Evolutionary conservation across 371 early-diverging fungal genomes (phyloP).

Genomic region (Mortierella sp.): DNA sequence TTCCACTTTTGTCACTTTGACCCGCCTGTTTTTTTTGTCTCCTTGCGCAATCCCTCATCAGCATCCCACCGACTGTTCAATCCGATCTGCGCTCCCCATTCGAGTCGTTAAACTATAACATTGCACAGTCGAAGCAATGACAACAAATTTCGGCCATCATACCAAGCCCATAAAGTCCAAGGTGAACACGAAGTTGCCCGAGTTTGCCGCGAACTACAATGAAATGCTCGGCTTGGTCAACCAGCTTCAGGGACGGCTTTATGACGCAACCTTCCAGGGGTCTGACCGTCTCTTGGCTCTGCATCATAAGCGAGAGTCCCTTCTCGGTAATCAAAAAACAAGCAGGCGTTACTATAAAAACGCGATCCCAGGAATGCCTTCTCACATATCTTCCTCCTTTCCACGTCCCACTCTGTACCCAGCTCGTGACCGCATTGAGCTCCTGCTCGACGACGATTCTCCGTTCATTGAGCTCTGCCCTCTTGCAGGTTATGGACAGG

Average conservation of each 20-base stretch:
- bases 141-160: conserved; percentile 41
- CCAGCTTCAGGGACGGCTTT: conserved; percentile 65
- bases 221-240: conserved; percentile 68
- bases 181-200: conserved; percentile 56
- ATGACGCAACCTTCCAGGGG: conserved; percentile 71
- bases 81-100: neutral
- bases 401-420: neutral
- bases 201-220: conserved; percentile 69
- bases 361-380: no score
- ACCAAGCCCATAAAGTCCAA: conserved; percentile 48
- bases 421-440: conserved; percentile 77
- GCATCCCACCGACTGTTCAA: no score
- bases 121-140: conserved; percentile 15
- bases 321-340: conserved; percentile 77
- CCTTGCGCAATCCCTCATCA: no score
- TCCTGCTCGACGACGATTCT: conserved; percentile 76
- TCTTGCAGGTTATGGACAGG: conserved; percentile 77
- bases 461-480: conserved; percentile 81
- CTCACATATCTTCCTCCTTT: no score
- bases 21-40: no score
- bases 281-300: conserved; percentile 63
- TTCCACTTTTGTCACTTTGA: no score
- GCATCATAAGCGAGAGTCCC: conserved; percentile 73
- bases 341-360: no score
- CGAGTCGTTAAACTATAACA: neutral